Evolutionary conservation across 1,284 basidiomycete genomes (phyloP).

Genomic region (Marasmius fiardii): DNA sequence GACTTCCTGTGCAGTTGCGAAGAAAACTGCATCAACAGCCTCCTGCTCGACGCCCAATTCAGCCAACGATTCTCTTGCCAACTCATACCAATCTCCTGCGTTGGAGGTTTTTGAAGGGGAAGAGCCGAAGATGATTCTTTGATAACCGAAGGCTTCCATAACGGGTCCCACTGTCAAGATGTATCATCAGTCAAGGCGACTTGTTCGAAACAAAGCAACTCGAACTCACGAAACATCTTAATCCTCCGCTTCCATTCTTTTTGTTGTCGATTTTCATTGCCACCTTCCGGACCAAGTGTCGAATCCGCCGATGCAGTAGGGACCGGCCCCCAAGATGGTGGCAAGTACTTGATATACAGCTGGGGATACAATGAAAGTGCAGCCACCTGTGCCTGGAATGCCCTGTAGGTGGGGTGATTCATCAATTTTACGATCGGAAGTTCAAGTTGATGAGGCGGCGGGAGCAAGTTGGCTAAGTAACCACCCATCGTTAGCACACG

Average conservation of each 20-base stretch:
- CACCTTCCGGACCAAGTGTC: conserved; percentile 23
- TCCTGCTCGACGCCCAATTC: conserved; percentile 81
- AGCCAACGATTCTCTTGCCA: conserved; percentile 76
- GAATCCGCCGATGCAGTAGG: conserved; percentile 47
- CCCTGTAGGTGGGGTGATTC: conserved; percentile 68
- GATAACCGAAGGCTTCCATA: conserved; percentile 62
- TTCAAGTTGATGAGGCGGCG: conserved; percentile 75
- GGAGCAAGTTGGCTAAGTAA: conserved; percentile 72
- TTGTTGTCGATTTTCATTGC: conserved; percentile 48
- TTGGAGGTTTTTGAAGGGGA: conserved; percentile 46
- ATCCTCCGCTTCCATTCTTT: conserved; percentile 79
- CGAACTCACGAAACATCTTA: conserved; percentile 80
- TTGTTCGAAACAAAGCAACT: conserved; percentile 17
- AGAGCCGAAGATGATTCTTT: conserved; percentile 59
- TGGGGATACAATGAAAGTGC: conserved; percentile 75
- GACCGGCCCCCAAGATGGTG: conserved; percentile 71
- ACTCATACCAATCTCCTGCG: conserved; percentile 75
- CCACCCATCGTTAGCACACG: conserved; percentile 8
- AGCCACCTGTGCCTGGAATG: conserved; percentile 73
- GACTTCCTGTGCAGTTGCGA: conserved; percentile 59
- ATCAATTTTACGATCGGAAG: conserved; percentile 75
- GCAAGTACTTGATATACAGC: conserved; percentile 75
- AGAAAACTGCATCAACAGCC: conserved; percentile 72
- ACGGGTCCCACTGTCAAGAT: conserved; percentile 64
- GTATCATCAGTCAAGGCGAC: neutral